These are phyloP conservation scores for Albifimbria verrucaria DNA, from an alignment of 2,329 filamentous ascomycete species.

Conservation along the genomic window DNA sequence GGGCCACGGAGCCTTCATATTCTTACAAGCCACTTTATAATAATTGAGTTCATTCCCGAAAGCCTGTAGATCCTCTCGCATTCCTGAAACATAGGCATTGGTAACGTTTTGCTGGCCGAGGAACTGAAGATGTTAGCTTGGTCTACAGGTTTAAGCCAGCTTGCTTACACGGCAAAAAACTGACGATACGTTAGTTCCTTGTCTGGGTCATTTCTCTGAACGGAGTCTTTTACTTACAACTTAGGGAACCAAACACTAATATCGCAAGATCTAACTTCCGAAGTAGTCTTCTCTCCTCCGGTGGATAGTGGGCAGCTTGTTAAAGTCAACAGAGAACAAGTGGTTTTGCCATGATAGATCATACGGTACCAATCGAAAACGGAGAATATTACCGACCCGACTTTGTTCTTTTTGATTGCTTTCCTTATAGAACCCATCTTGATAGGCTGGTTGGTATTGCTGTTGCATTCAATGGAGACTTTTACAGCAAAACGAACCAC, in stretches of 20 bases:
- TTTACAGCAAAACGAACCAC: no score
- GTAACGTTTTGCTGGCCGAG: slow-evolving; percentile 22
- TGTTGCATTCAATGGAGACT: no score
- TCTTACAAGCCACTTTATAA: slow-evolving; percentile 24
- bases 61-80: slow-evolving; percentile 28
- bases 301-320: slow-evolving; percentile 19
- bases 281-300: slow-evolving; percentile 19
- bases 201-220: no score
- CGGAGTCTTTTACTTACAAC: slow-evolving; percentile 18
- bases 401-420: slow-evolving; percentile 16
- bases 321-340: not conserved
- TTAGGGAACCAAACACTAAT: slow-evolving; percentile 18
- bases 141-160: not conserved
- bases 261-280: slow-evolving; percentile 22
- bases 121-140: not conserved
- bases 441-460: not conserved
- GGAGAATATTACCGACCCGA: slow-evolving; percentile 19
- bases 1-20: no score
- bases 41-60: slow-evolving; percentile 28
- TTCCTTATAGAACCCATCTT: slow-evolving; percentile 6
- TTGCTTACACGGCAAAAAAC: slow-evolving; percentile 2
- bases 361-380: slow-evolving; percentile 27
- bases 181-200: no score
- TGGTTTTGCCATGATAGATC: slow-evolving; percentile 3
- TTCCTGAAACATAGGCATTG: slow-evolving; percentile 33